Evolutionary conservation across 2,329 filamentous ascomycete species (phyloP).

Genomic region (Stachybotrys chartarum): DNA sequence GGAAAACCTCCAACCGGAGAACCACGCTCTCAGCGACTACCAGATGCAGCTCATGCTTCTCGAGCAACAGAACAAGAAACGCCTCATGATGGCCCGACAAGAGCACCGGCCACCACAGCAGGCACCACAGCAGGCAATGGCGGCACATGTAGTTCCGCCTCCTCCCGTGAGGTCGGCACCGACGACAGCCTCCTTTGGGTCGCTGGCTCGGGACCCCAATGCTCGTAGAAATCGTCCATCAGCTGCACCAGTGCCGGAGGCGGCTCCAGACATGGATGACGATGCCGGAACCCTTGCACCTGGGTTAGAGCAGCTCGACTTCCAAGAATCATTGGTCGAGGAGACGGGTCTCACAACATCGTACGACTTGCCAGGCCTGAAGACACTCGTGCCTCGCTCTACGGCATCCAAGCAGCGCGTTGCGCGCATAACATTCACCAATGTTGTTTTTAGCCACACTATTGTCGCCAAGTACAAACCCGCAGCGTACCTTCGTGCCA

Average conservation of each 20-base stretch:
- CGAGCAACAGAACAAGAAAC: slow-evolving; percentile 83
- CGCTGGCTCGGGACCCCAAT: too few species aligned
- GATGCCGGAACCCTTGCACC: slow-evolving; percentile 24
- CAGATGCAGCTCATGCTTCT: slow-evolving; percentile 85
- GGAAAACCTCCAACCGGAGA: background rate
- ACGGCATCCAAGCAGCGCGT: slow-evolving; percentile 52
- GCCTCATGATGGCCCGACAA: slow-evolving; percentile 19
- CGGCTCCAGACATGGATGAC: slow-evolving; percentile 11
- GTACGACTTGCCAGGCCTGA: slow-evolving; percentile 52
- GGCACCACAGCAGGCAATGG: background rate
- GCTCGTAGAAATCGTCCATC: too few species aligned
- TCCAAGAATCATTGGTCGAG: slow-evolving; percentile 44
- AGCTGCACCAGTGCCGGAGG: background rate
- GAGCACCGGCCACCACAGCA: background rate
- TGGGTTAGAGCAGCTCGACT: slow-evolving; percentile 22
- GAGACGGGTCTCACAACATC: slow-evolving; percentile 53
- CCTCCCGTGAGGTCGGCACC: background rate
- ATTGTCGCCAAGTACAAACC: slow-evolving; percentile 54
- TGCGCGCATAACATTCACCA: slow-evolving; percentile 42
- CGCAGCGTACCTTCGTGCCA: slow-evolving; percentile 52
- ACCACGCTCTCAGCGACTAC: slow-evolving; percentile 74
- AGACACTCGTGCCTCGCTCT: slow-evolving; percentile 46
- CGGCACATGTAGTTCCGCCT: background rate
- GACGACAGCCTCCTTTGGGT: too few species aligned
- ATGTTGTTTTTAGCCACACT: slow-evolving; percentile 48